Conservation (phyloP, 768 basidiomycete species). For the Mycena capillaripes region DNA sequence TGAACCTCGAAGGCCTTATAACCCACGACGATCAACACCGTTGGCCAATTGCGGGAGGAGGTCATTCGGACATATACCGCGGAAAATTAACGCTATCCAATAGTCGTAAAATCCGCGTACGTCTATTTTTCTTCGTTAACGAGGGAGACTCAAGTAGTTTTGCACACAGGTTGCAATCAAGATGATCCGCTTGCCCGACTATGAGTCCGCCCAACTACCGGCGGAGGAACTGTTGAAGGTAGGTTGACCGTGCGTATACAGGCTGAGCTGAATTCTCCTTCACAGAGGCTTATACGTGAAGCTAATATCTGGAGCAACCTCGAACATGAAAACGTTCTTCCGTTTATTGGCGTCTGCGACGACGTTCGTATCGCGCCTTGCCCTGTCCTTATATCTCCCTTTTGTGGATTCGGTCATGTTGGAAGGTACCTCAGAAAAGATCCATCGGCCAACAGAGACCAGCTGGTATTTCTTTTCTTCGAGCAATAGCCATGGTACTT, state of each 20-base stretch:
- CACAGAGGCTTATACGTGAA: conserved; percentile 23
- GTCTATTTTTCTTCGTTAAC: neutral
- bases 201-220: conserved; percentile 7
- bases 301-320: conserved; percentile 26
- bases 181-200: conserved; percentile 3
- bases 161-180: conserved; percentile 17
- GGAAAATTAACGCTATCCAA: neutral
- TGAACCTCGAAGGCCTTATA: neutral
- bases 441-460: neutral
- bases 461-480: neutral
- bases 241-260: neutral
- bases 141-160: too few species aligned
- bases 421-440: neutral
- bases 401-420: conserved; percentile 25
- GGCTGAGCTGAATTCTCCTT: neutral
- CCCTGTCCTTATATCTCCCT: conserved; percentile 23
- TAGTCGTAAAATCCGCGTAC: neutral
- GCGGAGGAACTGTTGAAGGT: conserved; percentile 2
- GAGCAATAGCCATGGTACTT: neutral
- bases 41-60: conserved; percentile 18
- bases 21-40: conserved; percentile 3
- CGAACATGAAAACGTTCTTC: conserved; percentile 30
- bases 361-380: conserved; percentile 18
- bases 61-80: conserved; percentile 20
- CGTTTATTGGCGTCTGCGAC: conserved; percentile 31